phyloP scores from a whole-genome alignment of 306 rosid species.

The Mimosa bimucronata region DNA sequence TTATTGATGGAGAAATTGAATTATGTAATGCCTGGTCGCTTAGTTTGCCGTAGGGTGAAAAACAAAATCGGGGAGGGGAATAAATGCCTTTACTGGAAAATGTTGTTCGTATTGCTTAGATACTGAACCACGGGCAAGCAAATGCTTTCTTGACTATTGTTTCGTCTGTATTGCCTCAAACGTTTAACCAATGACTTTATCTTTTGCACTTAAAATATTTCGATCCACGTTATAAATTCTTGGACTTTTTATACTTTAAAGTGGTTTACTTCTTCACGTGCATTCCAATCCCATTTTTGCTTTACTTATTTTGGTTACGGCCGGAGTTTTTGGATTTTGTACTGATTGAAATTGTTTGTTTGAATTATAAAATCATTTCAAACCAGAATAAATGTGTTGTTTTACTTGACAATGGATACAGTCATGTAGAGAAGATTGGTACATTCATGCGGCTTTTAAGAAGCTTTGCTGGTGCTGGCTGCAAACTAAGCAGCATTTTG shows the following conservation, averaged over 20 bases:
- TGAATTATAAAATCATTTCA: background rate
- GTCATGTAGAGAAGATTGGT: conserved; percentile 9
- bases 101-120: conserved; percentile 1
- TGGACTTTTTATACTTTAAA: background rate
- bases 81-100: conserved; percentile 8
- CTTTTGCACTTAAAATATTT: background rate
- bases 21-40: background rate
- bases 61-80: background rate
- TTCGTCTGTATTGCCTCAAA: background rate
- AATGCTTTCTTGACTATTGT: background rate
- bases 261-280: background rate
- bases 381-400: background rate
- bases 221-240: background rate
- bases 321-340: background rate
- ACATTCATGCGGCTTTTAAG: background rate
- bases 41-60: background rate
- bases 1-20: background rate
- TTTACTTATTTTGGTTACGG: background rate
- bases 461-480: conserved; percentile 7
- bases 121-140: background rate
- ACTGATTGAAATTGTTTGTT: background rate
- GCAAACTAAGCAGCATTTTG: background rate
- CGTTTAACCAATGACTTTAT: background rate
- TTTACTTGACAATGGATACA: conserved; percentile 22
- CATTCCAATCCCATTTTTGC: background rate